Base-by-base conservation (phyloP, 1,284 basidiomycete species). In the Vanrija sp. region DNA sequence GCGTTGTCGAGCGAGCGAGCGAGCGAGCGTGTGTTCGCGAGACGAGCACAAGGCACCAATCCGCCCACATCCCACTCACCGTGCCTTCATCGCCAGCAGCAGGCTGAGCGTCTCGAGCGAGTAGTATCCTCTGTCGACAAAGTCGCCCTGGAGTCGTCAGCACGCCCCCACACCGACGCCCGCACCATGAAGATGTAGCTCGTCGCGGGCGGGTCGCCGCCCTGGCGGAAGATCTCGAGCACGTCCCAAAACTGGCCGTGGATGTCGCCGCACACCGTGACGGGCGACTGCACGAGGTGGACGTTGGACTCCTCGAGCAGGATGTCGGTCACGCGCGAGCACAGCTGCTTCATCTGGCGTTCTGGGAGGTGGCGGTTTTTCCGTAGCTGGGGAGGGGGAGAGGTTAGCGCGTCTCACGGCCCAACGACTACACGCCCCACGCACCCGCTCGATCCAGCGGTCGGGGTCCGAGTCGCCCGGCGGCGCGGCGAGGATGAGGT, bases 231-330 rank as follows among this genome's bases (percentile, higher is more conserved):
- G 38, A 98, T 80, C 79, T 98, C 93, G 18, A 94, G 79, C 21
- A 97, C 80, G 71, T 97, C 92, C 91, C 91, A 97, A 73, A 96
- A 93, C 75, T 96, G 92, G 21, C 92, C 92, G 69, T 95, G 92
- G 48, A 96, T 93, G 73, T 95, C 92, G 19, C 91, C 91, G 71
- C 91, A 94, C 54, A 95, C 88, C 0, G 91, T 94, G 21, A 95
- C 91, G 0, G 93, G 94, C 51, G 85, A 87, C 18, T 86, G 86
- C 38, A 97, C 91, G 14, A 91, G 91, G 69, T 95, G 92, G 51
- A 97, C 94, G 70, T 97, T 98, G 61, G 87, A 89, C 76, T 97
- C 94, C 75, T 97, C 94, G 71, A 97, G 85, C 34, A 97, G 83
- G 44, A 94, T 84, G 34, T 85, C 81, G 47, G 89, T 85, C 38